phyloP scores from a whole-genome alignment of 2,329 filamentous ascomycete species.

The Colletotrichum australisinense region DNA sequence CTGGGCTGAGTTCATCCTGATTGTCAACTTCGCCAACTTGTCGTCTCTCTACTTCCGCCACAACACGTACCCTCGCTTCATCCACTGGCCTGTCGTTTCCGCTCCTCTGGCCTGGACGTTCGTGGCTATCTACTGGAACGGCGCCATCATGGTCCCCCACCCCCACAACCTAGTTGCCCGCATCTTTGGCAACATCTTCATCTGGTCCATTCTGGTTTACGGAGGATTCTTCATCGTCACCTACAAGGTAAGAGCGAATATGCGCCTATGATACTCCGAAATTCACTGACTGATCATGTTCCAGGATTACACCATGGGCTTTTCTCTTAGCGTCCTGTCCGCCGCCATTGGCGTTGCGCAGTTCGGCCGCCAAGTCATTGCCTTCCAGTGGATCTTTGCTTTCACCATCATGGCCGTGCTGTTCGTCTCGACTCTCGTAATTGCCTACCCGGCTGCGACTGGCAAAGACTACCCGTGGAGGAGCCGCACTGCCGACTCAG shows the following conservation, averaged over 20 bases:
- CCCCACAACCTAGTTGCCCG: conserved; percentile 75
- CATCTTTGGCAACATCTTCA: conserved; percentile 86
- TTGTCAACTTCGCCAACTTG: conserved; percentile 87
- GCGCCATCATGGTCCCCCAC: conserved; percentile 82
- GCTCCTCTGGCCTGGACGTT: conserved; percentile 89
- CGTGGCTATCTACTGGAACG: conserved; percentile 89
- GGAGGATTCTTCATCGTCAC: conserved; percentile 80
- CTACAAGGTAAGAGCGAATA: conserved; percentile 71
- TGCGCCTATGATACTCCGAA: no score
- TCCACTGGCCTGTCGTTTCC: conserved; percentile 80
- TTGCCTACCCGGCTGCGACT: conserved; percentile 73
- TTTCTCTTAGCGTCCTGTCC: conserved; percentile 78
- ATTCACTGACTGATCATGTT: conserved; percentile 21
- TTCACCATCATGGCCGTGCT: conserved; percentile 84
- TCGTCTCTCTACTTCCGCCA: conserved; percentile 84
- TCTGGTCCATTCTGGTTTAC: conserved; percentile 85
- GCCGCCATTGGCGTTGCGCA: conserved; percentile 84
- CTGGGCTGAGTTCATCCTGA: conserved; percentile 79
- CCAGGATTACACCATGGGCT: conserved; percentile 80
- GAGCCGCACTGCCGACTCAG: conserved; percentile 58
- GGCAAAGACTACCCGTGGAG: conserved; percentile 67
- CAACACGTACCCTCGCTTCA: conserved; percentile 75
- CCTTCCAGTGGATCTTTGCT: conserved; percentile 93
- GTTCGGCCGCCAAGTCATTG: conserved; percentile 77
- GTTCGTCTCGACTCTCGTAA: conserved; percentile 73